Evolutionary conservation across 164 flowering plant genomes (phyloP).

Genomic region (Houttuynia cordata): DNA sequence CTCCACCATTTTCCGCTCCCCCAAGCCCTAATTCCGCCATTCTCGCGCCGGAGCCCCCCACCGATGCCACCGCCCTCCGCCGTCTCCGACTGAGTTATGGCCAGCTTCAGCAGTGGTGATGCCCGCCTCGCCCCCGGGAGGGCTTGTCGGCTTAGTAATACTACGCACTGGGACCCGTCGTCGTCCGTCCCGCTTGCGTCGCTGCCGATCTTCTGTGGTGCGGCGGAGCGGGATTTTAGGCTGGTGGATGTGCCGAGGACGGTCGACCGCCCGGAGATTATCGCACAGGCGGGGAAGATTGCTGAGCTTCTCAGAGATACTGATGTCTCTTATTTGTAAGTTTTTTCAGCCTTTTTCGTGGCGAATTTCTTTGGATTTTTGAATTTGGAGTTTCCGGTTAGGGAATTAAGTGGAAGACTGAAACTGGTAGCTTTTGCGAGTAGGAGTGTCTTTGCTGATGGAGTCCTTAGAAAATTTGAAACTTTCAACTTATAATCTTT

Average conservation of each 20-base stretch:
- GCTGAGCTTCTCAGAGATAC: constrained; percentile 69
- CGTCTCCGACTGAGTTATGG: constrained; percentile 16
- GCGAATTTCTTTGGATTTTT: background rate
- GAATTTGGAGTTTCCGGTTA: too few species aligned
- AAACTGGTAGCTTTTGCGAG: too few species aligned
- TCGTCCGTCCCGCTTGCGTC: constrained; percentile 74
- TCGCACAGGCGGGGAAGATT: constrained; percentile 53
- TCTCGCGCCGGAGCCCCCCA: background rate
- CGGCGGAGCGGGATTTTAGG: constrained; percentile 49
- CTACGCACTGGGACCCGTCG: constrained; percentile 72
- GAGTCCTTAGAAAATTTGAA: too few species aligned
- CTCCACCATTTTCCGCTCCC: too few species aligned
- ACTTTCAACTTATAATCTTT: too few species aligned
- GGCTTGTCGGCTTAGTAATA: constrained; percentile 44
- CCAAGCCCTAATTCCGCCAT: too few species aligned
- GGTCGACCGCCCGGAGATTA: constrained; percentile 40
- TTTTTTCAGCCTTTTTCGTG: background rate
- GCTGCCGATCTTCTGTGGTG: constrained; percentile 82
- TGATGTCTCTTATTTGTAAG: constrained; percentile 81
- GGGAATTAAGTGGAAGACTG: too few species aligned
- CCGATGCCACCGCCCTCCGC: background rate
- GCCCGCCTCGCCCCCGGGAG: constrained; percentile 24
- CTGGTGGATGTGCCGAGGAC: constrained; percentile 45
- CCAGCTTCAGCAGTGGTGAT: constrained; percentile 16
- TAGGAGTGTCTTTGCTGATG: too few species aligned